Evolutionary conservation across 192 early-diverging fungal species (phyloP), one percentile per base, ranked within the genome.

Genomic region (Podila minutissima): DNA sequence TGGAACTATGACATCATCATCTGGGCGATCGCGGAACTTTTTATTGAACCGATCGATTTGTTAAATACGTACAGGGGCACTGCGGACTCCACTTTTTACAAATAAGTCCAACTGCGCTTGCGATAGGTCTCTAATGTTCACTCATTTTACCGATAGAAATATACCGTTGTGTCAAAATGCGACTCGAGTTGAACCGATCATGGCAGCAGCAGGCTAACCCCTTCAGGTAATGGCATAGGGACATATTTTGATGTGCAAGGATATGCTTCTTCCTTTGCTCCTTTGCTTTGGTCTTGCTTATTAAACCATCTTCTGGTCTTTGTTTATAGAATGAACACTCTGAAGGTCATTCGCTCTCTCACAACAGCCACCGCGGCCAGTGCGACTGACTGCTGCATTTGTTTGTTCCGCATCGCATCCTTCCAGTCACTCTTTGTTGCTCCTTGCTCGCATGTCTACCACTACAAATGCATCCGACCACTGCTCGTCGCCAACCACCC

Each of bases 341-440:
- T 89, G 48, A 83, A 86, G 66, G 74, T 73, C 32, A 75, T 89
- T 22, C 77, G 83, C 22, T 71, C 83, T 32, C 68, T 89, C 31
- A 87, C 86, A 48, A 82, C 81, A 22, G 86, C 86, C 50, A 83
- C 86, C 49, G 71, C 77, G 2, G 74, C 71, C 17, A 73, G 66
- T 35, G 69, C 75, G 0, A 77, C 74, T 20, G 93, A 95, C 84
- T 96, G 96, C 83, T 97, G 95, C 83, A 97, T 97, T 72, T 97
- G 96, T 77, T 83, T 97, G 74, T 94, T 90, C 81, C 83, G 91
- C 38, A 95, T 97, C 75, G 89, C 89, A 7, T 93, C 95, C 29
- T 93, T 91, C 86, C 96, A 97, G 85, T 94, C 95, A n/a, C 89
- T 97, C 58, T 97, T 97, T 83, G 87, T 97, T 28, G 95, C 95